Base-by-base conservation (phyloP, 371 early-diverging fungal genomes). In the Rhizomucor pusillus region DNA sequence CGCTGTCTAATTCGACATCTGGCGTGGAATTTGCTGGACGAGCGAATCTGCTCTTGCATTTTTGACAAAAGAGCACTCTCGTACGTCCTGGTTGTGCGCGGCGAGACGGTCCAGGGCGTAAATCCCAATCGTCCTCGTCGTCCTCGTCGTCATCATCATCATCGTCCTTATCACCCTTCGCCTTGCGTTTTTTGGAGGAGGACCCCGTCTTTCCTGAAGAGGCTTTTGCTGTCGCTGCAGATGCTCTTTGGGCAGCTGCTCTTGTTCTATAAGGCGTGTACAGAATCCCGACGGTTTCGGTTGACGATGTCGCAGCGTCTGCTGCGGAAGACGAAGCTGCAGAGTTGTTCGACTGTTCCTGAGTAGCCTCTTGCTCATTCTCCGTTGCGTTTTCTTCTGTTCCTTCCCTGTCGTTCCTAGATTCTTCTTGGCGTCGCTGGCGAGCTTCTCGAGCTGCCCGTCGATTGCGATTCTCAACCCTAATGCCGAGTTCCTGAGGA, bases 401-500 rank as follows among this genome's bases (percentile, higher is more conserved):
- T n/a, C n/a, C n/a, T n/a, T n/a, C n/a, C n/a, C n/a, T n/a, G n/a
- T n/a, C n/a, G n/a, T 36, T 13, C 9, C 49, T 37, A 9, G 50
- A 29, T 37, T 43, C 16, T 12, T 37, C 50, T 19, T 20, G 47
- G 58, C 16, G 25, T 22, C 49, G 36, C 25, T 36, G 47, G n/a
- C 22, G 54, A 25, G 19, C 20, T 35, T 56, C 37, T 18, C 66
- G 51, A 10, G 62, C 41, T n/a, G 19, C 50, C 45, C 63, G 39
- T 60, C 61, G 52, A 16, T 65, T 61, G n/a, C 57, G 59, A 51
- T 82, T 79, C 35, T 73, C 77, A 24, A 86, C 79, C 40, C 68
- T 57, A 69, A 90, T 90, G 19, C 87, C 87, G 52, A 84, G 77
- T 62, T 90, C 90, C 69, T 87, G 47, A 13, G 43, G 7, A 37